Conservation (phyloP, 495 filamentous ascomycete species). For the Polyplosphaeria fusca region DNA sequence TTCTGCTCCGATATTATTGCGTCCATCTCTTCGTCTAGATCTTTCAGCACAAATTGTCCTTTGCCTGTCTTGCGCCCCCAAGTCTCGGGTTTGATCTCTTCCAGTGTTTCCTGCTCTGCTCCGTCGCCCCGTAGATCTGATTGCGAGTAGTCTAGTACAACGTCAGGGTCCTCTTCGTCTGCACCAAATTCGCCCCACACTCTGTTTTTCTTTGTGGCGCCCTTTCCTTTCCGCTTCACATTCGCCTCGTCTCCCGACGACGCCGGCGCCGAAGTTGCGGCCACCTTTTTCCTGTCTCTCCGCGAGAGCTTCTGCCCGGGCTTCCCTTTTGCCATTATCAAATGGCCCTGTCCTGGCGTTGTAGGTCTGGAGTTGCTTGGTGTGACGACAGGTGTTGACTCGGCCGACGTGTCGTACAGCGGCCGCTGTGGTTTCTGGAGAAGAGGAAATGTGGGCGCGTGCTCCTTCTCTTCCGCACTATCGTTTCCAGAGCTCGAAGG, state of each 20-base stretch:
- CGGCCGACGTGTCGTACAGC: conserved; percentile 48
- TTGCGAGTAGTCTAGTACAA: conserved; percentile 81
- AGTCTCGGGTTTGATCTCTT: conserved; percentile 69
- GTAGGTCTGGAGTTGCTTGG: conserved; percentile 76
- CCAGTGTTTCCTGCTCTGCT: conserved; percentile 55
- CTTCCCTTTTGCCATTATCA: conserved; percentile 68
- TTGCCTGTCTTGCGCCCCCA: conserved; percentile 83
- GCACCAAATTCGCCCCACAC: conserved; percentile 91
- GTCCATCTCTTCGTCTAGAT: conserved; percentile 90
- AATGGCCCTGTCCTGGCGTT: conserved; percentile 62
- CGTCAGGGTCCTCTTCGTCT: conserved; percentile 73
- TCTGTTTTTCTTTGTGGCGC: conserved; percentile 67
- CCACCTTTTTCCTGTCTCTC: conserved; percentile 78
- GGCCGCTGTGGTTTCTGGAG: conserved; percentile 45
- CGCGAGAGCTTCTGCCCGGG: conserved; percentile 74
- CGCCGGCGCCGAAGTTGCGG: conserved; percentile 60
- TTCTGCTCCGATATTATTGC: conserved; percentile 74
- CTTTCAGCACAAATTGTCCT: conserved; percentile 90
- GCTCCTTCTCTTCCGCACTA: conserved; percentile 37
- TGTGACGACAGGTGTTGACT: conserved; percentile 63
- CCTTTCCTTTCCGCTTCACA: conserved; percentile 48
- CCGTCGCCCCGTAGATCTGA: conserved; percentile 51
- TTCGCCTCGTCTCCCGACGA: conserved; percentile 81
- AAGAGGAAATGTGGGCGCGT: conserved; percentile 56
- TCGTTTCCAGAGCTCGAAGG: conserved; percentile 40